Conservation (phyloP, 129 eudicot genomes). For the Helianthus annuus region DNA sequence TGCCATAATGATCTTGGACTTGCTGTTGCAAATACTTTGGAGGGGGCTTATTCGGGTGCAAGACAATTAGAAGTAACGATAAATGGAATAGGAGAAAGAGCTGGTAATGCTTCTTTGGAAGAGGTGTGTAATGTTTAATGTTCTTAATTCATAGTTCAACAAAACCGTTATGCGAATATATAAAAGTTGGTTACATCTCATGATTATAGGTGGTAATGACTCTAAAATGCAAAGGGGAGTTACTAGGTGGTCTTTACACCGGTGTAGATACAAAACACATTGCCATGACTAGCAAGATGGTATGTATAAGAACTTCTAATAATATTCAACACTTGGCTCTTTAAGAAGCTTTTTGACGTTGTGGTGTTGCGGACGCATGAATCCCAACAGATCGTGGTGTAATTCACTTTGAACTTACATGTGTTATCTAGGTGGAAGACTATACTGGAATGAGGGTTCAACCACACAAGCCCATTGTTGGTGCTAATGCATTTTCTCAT, state of each 20-base stretch:
- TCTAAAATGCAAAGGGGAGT: conserved; percentile 59
- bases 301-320: conserved; percentile 9
- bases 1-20: background rate
- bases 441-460: conserved; percentile 77
- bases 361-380: too few relatives aligned
- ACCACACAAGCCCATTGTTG: conserved; percentile 94
- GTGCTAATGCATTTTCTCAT: conserved; percentile 97
- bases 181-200: too few relatives aligned
- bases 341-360: too few relatives aligned
- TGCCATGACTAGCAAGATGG: conserved; percentile 79
- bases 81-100: background rate
- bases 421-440: conserved; percentile 65
- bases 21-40: background rate
- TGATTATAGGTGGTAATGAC: conserved; percentile 69
- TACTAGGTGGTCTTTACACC: conserved; percentile 67
- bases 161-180: background rate
- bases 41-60: conserved; percentile 5
- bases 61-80: conserved; percentile 17
- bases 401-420: too few relatives aligned
- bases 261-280: conserved; percentile 67
- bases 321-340: too few relatives aligned
- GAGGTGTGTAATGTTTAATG: background rate
- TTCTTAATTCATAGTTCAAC: background rate
- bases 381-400: too few relatives aligned
- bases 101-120: background rate